A percentile compares a stretch with the other conserved stretches of the same genome.
Evolutionary conservation across 371 early-diverging fungal species (phyloP).

Genomic region (Thermomucor indicae-seudaticae): DNA sequence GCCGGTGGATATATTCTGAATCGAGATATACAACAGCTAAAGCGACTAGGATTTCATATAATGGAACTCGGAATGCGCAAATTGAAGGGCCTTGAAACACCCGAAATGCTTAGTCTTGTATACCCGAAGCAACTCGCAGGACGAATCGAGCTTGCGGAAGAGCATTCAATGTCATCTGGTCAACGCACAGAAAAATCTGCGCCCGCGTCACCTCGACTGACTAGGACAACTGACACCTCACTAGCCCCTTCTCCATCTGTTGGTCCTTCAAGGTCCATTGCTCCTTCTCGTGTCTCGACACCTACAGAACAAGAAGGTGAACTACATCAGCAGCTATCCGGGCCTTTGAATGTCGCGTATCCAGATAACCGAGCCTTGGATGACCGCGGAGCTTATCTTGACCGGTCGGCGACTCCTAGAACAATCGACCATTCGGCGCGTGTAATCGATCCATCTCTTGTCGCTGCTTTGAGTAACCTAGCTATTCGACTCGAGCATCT

Average conservation of each 20-base stretch:
- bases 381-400: neutral
- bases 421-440: constrained; percentile 1
- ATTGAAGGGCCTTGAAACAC: constrained; percentile 87
- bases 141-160: constrained; percentile 32
- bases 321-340: neutral
- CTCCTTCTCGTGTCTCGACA: neutral
- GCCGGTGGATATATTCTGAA: constrained; percentile 29
- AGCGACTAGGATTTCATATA: constrained; percentile 66
- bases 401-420: neutral
- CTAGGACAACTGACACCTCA: neutral
- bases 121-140: constrained; percentile 59
- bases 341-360: neutral
- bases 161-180: neutral
- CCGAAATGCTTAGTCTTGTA: constrained; percentile 79
- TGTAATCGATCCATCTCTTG: constrained; percentile 30
- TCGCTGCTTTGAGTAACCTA: constrained; percentile 29
- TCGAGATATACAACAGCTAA: constrained; percentile 61
- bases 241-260: neutral
- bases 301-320: neutral
- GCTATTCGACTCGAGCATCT: constrained; percentile 41
- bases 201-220: neutral
- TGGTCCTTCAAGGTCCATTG: neutral
- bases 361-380: neutral
- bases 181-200: neutral
- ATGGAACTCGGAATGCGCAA: constrained; percentile 78